Conservation (phyloP, 345 rosid species). For the Salix caprea region DNA sequence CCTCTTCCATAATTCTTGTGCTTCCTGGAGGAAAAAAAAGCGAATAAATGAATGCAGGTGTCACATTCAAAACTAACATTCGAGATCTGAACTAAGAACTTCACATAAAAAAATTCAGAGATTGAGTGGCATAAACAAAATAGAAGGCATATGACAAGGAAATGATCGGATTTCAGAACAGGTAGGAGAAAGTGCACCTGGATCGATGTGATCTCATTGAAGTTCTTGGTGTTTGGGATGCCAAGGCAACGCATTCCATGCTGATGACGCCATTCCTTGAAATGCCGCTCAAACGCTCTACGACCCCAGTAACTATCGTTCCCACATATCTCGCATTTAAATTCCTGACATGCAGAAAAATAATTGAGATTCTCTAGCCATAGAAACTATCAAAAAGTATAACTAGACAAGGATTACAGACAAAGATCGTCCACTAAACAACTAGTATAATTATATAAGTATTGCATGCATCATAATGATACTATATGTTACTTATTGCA, state of each 20-base stretch:
- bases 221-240: slow-evolving; percentile 98
- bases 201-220: slow-evolving; percentile 91
- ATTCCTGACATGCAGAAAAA: slow-evolving; percentile 48
- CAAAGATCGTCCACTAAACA: neutral
- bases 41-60: neutral
- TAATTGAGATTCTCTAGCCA: neutral
- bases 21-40: slow-evolving; percentile 54
- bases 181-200: slow-evolving; percentile 37
- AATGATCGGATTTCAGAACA: neutral
- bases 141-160: neutral
- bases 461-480: neutral
- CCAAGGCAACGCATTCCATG: slow-evolving; percentile 99
- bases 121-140: neutral
- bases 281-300: slow-evolving; percentile 94
- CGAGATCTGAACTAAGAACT: neutral
- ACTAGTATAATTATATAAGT: neutral
- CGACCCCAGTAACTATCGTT: slow-evolving; percentile 97
- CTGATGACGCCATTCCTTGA: slow-evolving; percentile 97
- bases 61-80: neutral
- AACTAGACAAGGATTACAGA: neutral
- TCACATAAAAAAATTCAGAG: neutral
- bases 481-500: neutral
- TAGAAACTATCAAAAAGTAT: neutral
- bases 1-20: slow-evolving; percentile 85
- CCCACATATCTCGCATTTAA: slow-evolving; percentile 95